Conservation (phyloP, 2,329 filamentous ascomycete species). For the Hawksworthiomyces lignivorus region DNA sequence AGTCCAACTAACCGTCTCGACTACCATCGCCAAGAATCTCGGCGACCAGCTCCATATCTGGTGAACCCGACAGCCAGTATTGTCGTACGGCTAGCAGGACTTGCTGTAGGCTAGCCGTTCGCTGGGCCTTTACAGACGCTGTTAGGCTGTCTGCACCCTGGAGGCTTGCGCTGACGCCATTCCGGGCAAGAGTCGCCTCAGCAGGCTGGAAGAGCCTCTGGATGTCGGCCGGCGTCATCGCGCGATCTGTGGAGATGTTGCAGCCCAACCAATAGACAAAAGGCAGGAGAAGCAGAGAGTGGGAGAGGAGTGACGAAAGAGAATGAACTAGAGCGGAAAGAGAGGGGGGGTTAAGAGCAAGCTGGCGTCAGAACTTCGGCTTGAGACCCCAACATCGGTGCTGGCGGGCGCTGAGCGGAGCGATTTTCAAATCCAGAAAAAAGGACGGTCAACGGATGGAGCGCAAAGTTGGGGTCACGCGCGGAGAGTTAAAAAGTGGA, state of each 20-base stretch:
- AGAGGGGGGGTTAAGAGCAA: no score
- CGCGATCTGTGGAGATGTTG: no score
- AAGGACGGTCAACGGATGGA: no score
- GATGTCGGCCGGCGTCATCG: conserved; percentile 12
- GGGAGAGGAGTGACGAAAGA: neutral
- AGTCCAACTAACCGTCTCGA: conserved; percentile 45
- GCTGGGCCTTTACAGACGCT: conserved; percentile 12
- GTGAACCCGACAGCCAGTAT: conserved; percentile 31
- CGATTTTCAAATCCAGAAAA: no score
- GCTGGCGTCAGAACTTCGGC: no score
- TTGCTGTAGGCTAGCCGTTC: conserved; percentile 23
- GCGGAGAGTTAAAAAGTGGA: no score
- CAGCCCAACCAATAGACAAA: neutral
- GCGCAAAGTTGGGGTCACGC: no score
- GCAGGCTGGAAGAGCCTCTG: conserved; percentile 9
- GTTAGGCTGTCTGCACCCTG: neutral
- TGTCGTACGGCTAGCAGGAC: conserved; percentile 32
- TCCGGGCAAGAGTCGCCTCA: neutral
- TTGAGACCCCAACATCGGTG: no score
- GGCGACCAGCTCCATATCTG: conserved; percentile 37
- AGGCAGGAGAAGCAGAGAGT: neutral
- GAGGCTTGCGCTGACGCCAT: neutral
- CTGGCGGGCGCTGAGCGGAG: no score
- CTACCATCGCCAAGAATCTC: conserved; percentile 49
- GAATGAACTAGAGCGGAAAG: no score